Percentiles rank a stretch among this genome's conserved stretches.
Conservation (phyloP, 306 rosid species). For the cucumber (Cucumis sativus) region DNA sequence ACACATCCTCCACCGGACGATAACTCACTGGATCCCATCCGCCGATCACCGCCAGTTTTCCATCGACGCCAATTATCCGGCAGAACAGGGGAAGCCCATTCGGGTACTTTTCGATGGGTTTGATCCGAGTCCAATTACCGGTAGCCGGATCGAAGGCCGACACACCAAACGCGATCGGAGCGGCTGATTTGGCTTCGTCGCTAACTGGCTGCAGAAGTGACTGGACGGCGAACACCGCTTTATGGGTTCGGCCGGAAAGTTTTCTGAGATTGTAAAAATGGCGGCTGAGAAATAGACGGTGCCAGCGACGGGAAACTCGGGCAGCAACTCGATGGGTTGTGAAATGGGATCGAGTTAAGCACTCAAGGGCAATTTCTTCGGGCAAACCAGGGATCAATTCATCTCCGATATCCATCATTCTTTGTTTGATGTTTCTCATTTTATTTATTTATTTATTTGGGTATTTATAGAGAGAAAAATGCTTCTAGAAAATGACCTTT, state of each 20-base stretch:
- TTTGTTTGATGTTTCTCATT: background rate
- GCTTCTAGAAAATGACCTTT: background rate
- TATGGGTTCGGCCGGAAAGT: slow-evolving; percentile 22
- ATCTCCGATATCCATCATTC: slow-evolving; percentile 1
- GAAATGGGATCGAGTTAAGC: slow-evolving; percentile 32
- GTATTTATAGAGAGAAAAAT: background rate
- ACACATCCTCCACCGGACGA: slow-evolving; percentile 33
- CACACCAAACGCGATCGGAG: slow-evolving; percentile 11
- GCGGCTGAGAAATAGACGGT: slow-evolving; percentile 17
- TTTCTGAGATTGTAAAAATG: slow-evolving; percentile 24
- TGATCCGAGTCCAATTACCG: slow-evolving; percentile 23
- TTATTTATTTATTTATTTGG: background rate
- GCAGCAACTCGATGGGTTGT: slow-evolving; percentile 31
- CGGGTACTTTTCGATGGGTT: slow-evolving; percentile 30
- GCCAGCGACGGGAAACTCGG: slow-evolving; percentile 34
- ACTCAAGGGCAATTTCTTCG: slow-evolving; percentile 34
- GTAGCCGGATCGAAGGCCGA: slow-evolving; percentile 26
- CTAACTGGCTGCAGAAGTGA: slow-evolving; percentile 7
- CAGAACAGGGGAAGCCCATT: slow-evolving; percentile 39
- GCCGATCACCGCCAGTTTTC: slow-evolving; percentile 39
- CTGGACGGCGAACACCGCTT: slow-evolving; percentile 27
- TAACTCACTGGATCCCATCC: slow-evolving; percentile 47
- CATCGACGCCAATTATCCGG: slow-evolving; percentile 27
- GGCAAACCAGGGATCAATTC: slow-evolving; percentile 39
- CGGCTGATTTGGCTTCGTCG: slow-evolving; percentile 9